Evolutionary conservation across 73 alveolate species (phyloP).

Genomic region (Durusdinium trenchii): DNA sequence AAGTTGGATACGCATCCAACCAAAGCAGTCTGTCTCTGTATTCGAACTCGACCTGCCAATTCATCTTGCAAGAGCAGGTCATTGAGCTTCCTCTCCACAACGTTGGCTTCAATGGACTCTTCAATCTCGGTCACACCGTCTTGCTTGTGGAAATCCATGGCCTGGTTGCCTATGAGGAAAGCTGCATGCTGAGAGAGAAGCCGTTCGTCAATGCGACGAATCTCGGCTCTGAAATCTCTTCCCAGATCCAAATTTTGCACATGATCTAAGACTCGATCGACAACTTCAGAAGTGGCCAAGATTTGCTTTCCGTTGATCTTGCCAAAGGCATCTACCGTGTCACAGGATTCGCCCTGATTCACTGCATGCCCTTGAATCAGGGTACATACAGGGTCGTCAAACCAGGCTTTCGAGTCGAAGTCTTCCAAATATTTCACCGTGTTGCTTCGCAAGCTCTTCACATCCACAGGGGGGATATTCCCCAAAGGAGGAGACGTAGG

Average conservation of each 20-base stretch:
- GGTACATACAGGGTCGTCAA: constrained; percentile 75
- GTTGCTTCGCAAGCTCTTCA: constrained; percentile 7
- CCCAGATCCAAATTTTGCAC: background rate
- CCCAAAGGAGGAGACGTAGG: constrained; percentile 56
- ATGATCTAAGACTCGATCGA: constrained; percentile 40
- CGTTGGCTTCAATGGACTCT: constrained; percentile 88
- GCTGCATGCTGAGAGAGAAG: constrained; percentile 57
- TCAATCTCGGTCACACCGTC: constrained; percentile 91
- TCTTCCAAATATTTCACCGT: constrained; percentile 55
- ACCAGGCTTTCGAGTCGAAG: constrained; percentile 70
- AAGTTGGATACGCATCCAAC: constrained; percentile 93
- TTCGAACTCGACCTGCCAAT: constrained; percentile 65
- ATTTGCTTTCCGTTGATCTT: constrained; percentile 74
- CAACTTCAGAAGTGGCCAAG: constrained; percentile 30
- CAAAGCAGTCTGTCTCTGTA: constrained; percentile 61
- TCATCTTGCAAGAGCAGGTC: constrained; percentile 72
- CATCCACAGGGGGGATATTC: constrained; percentile 88
- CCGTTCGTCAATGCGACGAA: constrained; percentile 72
- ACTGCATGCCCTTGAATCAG: constrained; percentile 32
- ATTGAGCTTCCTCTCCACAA: constrained; percentile 77
- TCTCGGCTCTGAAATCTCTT: constrained; percentile 45
- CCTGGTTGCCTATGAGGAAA: constrained; percentile 84
- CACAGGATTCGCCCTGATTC: constrained; percentile 12
- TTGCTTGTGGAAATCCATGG: constrained; percentile 83
- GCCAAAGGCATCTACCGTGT: constrained; percentile 87